Conservation (phyloP, 176 grass and related monocot species). For the Thalia dealbata region DNA sequence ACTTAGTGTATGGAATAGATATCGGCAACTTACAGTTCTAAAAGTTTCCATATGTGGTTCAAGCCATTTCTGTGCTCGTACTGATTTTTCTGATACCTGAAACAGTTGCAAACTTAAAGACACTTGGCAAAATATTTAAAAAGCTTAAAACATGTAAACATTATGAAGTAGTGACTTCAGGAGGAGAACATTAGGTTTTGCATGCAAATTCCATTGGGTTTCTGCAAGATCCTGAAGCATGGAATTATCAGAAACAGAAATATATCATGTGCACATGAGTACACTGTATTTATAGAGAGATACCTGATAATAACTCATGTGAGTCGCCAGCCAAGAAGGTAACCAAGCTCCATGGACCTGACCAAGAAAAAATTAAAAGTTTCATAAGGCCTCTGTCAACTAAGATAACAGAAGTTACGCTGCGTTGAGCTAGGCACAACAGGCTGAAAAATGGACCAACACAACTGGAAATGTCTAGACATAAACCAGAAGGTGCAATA, state of each 20-base stretch:
- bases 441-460: too few relatives aligned
- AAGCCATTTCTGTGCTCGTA: slow-evolving; percentile 9
- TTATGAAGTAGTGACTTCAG: neutral
- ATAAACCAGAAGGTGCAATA: too few relatives aligned
- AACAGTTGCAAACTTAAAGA: slow-evolving; percentile 1
- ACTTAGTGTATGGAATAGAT: neutral
- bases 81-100: slow-evolving; percentile 19
- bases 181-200: slow-evolving; percentile 10
- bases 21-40: slow-evolving; percentile 14
- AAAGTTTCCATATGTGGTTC: slow-evolving; percentile 18
- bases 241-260: neutral
- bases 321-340: slow-evolving; percentile 61
- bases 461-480: too few relatives aligned
- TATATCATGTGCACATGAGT: neutral
- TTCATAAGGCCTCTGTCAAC: neutral
- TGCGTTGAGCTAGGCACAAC: too few relatives aligned
- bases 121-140: neutral
- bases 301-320: slow-evolving; percentile 45
- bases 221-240: slow-evolving; percentile 17
- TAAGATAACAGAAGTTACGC: neutral
- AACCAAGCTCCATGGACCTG: slow-evolving; percentile 88
- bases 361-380: neutral
- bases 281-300: neutral
- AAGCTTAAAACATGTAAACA: neutral
- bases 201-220: slow-evolving; percentile 11